These are phyloP conservation scores for Suillus alpinus DNA, from an alignment of 768 basidiomycete genomes.

Conservation along the genomic window DNA sequence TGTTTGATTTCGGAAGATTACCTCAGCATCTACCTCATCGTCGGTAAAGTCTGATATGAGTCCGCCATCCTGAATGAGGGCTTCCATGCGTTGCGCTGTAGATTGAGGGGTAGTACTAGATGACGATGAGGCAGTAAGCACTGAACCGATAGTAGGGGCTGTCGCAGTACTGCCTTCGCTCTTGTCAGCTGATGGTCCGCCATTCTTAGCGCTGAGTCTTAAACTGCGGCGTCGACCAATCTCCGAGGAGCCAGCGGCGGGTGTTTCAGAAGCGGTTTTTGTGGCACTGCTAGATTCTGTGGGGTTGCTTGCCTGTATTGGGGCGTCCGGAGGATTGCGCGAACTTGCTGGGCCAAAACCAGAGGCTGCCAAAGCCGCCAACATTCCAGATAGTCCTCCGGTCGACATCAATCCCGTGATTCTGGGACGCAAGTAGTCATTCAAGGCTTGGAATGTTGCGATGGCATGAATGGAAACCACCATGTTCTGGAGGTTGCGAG, in stretches of 20 bases:
- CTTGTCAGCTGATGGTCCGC: slow-evolving; percentile 17
- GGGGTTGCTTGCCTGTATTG: slow-evolving; percentile 23
- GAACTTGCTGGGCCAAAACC: slow-evolving; percentile 56
- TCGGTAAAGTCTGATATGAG: slow-evolving; percentile 77
- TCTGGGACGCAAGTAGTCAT: slow-evolving; percentile 92
- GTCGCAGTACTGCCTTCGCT: slow-evolving; percentile 15
- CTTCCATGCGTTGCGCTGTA: slow-evolving; percentile 39
- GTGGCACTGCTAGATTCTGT: slow-evolving; percentile 25
- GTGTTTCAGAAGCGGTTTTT: slow-evolving; percentile 23
- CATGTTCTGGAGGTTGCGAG: slow-evolving; percentile 82
- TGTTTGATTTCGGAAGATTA: slow-evolving; percentile 12
- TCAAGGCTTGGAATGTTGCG: slow-evolving; percentile 94
- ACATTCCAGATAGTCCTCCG: slow-evolving; percentile 78
- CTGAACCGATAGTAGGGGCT: slow-evolving; percentile 13
- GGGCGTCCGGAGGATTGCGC: slow-evolving; percentile 31
- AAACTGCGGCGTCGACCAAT: slow-evolving; percentile 75
- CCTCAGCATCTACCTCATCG: slow-evolving; percentile 81
- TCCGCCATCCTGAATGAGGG: slow-evolving; percentile 59
- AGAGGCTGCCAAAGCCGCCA: slow-evolving; percentile 83
- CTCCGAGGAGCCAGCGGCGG: slow-evolving; percentile 35
- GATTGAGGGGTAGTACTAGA: slow-evolving; percentile 20
- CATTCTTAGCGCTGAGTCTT: slow-evolving; percentile 72
- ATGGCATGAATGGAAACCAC: slow-evolving; percentile 98
- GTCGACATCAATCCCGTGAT: slow-evolving; percentile 69
- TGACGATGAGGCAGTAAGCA: slow-evolving; percentile 23